Evolutionary conservation across 495 filamentous ascomycete genomes (phyloP).

Genomic region (Aspergillus wentii): DNA sequence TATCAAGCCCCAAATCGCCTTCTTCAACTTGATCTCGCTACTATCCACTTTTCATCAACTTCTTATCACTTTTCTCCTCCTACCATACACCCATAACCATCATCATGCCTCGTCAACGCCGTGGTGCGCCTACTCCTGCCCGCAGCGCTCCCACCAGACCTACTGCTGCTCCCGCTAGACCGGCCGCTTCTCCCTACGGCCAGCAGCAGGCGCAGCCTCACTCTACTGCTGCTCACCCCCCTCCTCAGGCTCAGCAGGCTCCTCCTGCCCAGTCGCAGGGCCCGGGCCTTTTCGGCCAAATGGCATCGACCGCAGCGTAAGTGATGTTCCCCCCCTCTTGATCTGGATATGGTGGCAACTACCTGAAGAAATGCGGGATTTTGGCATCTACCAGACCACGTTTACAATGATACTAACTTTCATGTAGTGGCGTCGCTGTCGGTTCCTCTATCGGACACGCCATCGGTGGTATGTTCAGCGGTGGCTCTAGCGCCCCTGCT

Average conservation of each 20-base stretch:
- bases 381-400: too few species aligned
- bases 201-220: constrained; percentile 40
- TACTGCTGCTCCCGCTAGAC: constrained; percentile 55
- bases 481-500: constrained; percentile 53
- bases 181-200: constrained; percentile 48
- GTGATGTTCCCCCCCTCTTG: constrained; percentile 19
- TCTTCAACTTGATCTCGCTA: background rate
- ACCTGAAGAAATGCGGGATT: background rate
- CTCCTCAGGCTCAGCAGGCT: constrained; percentile 38
- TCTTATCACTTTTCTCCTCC: too few species aligned
- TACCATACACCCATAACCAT: constrained; percentile 12
- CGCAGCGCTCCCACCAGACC: constrained; percentile 63
- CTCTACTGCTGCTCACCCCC: constrained; percentile 63
- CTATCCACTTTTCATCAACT: background rate
- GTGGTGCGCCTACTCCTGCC: constrained; percentile 49
- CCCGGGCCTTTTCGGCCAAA: constrained; percentile 76
- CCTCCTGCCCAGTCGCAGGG: constrained; percentile 44
- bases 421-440: constrained; percentile 81
- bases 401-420: too few species aligned
- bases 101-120: constrained; percentile 76
- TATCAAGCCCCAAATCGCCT: constrained; percentile 1
- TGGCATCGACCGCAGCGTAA: constrained; percentile 83
- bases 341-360: background rate
- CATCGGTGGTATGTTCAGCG: constrained; percentile 80
- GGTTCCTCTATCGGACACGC: constrained; percentile 94